A percentile compares a stretch with the other conserved stretches of the same genome.
Evolutionary conservation across 2,329 filamentous ascomycete genomes (phyloP).

Genomic region (Botryotinia narcissicola): DNA sequence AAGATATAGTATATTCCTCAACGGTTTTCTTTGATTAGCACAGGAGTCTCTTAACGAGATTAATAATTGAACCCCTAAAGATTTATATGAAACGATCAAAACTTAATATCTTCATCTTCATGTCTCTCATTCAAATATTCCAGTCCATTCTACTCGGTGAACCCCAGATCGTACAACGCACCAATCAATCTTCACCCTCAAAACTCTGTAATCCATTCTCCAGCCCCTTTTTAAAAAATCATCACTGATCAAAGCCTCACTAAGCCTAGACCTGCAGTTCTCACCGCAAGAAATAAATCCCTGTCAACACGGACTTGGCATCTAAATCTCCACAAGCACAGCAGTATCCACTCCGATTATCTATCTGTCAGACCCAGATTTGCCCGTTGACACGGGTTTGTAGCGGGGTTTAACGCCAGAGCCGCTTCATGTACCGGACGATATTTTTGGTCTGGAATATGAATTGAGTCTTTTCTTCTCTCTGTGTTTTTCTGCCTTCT

Average conservation of each 20-base stretch:
- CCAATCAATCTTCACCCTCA: neutral
- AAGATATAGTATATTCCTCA: neutral
- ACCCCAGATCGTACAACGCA: conserved; percentile 4
- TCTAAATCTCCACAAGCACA: neutral
- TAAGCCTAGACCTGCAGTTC: conserved; percentile 15
- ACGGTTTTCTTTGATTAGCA: neutral
- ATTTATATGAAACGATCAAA: neutral
- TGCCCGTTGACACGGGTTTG: neutral
- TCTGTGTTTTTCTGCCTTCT: neutral
- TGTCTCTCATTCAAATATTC: neutral
- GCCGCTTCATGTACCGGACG: conserved; percentile 1
- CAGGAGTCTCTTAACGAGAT: neutral
- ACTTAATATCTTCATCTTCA: neutral
- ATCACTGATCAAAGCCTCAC: neutral
- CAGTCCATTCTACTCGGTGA: conserved; percentile 17
- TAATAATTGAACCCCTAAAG: neutral
- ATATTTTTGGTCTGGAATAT: conserved; percentile 8
- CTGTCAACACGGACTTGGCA: neutral
- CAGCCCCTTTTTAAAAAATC: conserved; percentile 15
- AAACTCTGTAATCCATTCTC: conserved; percentile 9
- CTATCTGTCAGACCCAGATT: conserved; percentile 5
- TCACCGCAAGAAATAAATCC: conserved; percentile 18
- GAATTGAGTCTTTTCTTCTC: neutral
- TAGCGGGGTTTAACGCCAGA: conserved; percentile 10
- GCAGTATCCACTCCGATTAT: conserved; percentile 1